phyloP scores from a whole-genome alignment of 345 rosid genomes.

The Passiflora organensis region DNA sequence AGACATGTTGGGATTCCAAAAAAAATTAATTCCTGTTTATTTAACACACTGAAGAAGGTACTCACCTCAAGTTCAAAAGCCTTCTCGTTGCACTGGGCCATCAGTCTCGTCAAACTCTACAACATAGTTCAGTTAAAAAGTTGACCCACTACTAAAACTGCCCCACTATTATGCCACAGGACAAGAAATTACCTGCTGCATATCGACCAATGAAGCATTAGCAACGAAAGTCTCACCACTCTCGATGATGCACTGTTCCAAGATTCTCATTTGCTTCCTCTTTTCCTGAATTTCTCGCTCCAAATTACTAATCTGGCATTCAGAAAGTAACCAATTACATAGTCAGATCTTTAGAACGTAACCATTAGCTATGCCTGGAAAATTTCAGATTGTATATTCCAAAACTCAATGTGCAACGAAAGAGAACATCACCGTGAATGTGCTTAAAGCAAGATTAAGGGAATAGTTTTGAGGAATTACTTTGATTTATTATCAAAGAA shows the following conservation, averaged over 20 bases:
- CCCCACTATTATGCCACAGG: background rate
- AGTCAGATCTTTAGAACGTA: constrained; percentile 1
- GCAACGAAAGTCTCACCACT: constrained; percentile 92
- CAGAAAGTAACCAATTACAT: constrained; percentile 10
- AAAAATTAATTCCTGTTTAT: background rate
- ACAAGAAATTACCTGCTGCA: constrained; percentile 76
- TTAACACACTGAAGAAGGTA: constrained; percentile 2
- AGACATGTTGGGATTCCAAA: too few relatives aligned
- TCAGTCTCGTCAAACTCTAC: constrained; percentile 87
- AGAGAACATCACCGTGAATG: background rate
- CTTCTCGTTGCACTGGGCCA: constrained; percentile 93
- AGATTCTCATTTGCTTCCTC: constrained; percentile 74
- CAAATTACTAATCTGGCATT: constrained; percentile 63
- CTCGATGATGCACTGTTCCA: constrained; percentile 85
- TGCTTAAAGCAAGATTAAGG: background rate
- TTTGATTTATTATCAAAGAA: too few relatives aligned
- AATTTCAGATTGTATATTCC: too few relatives aligned
- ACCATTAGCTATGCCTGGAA: background rate
- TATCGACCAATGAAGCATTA: constrained; percentile 82
- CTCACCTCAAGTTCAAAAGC: constrained; percentile 95
- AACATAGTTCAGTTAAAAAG: constrained; percentile 11
- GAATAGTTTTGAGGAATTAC: background rate
- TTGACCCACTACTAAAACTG: background rate
- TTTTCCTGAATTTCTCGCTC: constrained; percentile 89
- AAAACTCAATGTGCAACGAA: background rate